A percentile compares a stretch with the other conserved stretches of the same genome.
Conservation (phyloP, 176 grass and related monocot genomes). For the Avena eriantha region DNA sequence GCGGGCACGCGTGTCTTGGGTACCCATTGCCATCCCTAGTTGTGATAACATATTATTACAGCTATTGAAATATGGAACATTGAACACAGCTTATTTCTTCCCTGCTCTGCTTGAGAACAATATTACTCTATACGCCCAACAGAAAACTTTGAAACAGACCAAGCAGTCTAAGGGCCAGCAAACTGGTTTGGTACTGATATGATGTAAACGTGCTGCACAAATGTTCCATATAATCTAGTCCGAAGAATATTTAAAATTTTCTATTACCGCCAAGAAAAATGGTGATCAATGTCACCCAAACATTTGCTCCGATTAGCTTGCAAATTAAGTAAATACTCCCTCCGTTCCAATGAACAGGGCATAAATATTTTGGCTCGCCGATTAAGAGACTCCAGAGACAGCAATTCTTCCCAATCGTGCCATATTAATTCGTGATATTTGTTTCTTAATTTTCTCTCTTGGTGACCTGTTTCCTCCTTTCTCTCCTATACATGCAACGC, state of each 20-base stretch:
- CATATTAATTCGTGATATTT: too few relatives aligned
- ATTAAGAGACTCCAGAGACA: too few relatives aligned
- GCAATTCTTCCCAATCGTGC: too few relatives aligned
- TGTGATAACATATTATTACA: slow-evolving; percentile 16
- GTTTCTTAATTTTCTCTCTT: too few relatives aligned
- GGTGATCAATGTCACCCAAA: neutral
- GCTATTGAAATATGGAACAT: slow-evolving; percentile 7
- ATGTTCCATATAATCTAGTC: neutral
- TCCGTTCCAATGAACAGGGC: too few relatives aligned
- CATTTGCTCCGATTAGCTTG: neutral
- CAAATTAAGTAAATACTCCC: neutral
- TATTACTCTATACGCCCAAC: neutral
- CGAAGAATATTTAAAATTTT: neutral
- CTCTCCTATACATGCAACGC: too few relatives aligned
- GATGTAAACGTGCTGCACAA: neutral
- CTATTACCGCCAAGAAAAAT: neutral
- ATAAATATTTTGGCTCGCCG: too few relatives aligned
- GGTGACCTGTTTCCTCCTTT: too few relatives aligned
- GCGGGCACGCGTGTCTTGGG: too few relatives aligned
- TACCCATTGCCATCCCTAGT: neutral
- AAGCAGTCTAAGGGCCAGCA: neutral
- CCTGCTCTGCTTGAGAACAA: slow-evolving; percentile 30
- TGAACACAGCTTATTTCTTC: neutral
- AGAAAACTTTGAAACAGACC: neutral
- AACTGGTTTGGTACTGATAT: neutral